Conservation (phyloP, 176 grass and related monocot species). For the Phyllostachys edulis region DNA sequence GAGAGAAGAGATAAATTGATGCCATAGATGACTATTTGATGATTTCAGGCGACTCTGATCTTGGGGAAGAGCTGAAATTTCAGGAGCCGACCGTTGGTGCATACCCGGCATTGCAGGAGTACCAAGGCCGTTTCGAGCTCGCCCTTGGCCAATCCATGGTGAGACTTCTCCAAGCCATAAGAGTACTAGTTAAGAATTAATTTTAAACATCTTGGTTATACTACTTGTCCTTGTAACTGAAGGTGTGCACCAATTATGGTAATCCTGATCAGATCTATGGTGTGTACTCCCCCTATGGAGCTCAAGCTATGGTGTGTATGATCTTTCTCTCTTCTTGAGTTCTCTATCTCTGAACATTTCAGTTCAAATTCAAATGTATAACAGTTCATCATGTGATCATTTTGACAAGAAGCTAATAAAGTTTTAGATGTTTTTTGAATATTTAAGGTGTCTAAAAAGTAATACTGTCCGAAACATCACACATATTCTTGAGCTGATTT, state of each 20-base stretch:
- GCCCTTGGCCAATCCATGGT: conserved; percentile 39
- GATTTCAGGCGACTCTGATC: conserved; percentile 26
- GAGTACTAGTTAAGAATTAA: not conserved
- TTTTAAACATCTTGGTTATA: not conserved
- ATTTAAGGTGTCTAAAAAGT: not conserved
- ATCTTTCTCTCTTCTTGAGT: not conserved
- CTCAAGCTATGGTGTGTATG: conserved; percentile 37
- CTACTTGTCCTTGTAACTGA: not conserved
- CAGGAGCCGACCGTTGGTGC: not conserved
- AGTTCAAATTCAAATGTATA: not conserved
- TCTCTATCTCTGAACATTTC: not conserved
- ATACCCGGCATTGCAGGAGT: conserved; percentile 21
- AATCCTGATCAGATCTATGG: conserved; percentile 38
- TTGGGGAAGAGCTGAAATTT: conserved; percentile 10
- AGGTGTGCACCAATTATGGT: conserved; percentile 34
- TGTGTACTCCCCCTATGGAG: conserved; percentile 31
- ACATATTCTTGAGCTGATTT: not conserved
- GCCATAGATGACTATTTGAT: not conserved
- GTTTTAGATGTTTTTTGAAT: not conserved
- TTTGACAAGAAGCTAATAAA: not conserved
- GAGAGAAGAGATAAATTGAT: not conserved
- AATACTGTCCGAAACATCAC: not conserved
- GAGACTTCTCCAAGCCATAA: not conserved
- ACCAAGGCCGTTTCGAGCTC: conserved; percentile 35
- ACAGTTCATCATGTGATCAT: not conserved